Conservation (phyloP, 495 filamentous ascomycete genomes). For the Ramalina intermedia region DNA sequence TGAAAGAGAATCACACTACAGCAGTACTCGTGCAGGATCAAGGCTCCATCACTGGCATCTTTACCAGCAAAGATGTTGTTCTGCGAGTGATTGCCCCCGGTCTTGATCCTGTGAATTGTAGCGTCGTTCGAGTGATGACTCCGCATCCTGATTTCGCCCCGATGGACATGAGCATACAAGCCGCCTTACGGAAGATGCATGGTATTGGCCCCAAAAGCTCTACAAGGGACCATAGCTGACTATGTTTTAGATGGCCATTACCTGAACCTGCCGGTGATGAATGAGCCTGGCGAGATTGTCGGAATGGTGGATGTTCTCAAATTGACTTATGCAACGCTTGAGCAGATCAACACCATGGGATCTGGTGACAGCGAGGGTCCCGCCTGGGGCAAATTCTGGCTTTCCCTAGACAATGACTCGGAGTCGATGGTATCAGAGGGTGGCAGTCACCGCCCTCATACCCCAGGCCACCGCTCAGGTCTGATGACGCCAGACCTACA, state of each 20-base stretch:
- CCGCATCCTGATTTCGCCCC: constrained; percentile 97
- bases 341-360: constrained; percentile 73
- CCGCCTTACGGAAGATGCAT: constrained; percentile 96
- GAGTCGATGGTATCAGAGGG: constrained; percentile 90
- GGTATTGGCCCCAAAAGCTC: constrained; percentile 37
- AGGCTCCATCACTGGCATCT: constrained; percentile 94
- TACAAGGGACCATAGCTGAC: not conserved
- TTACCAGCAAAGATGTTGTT: constrained; percentile 98
- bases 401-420: constrained; percentile 89
- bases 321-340: constrained; percentile 91
- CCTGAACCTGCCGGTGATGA: constrained; percentile 96
- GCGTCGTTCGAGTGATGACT: constrained; percentile 96
- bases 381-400: constrained; percentile 99
- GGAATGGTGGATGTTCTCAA: constrained; percentile 99
- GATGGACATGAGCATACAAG: constrained; percentile 97
- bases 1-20: constrained; percentile 98
- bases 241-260: constrained; percentile 73
- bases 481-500: constrained; percentile 63
- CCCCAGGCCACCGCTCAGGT: constrained; percentile 42
- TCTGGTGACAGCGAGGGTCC: constrained; percentile 82
- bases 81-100: constrained; percentile 95
- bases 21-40: constrained; percentile 93
- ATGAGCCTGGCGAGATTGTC: constrained; percentile 89
- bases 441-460: constrained; percentile 51
- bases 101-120: constrained; percentile 86